phyloP scores from a whole-genome alignment of 371 early-diverging fungal species.

The Parasitella parasitica region DNA sequence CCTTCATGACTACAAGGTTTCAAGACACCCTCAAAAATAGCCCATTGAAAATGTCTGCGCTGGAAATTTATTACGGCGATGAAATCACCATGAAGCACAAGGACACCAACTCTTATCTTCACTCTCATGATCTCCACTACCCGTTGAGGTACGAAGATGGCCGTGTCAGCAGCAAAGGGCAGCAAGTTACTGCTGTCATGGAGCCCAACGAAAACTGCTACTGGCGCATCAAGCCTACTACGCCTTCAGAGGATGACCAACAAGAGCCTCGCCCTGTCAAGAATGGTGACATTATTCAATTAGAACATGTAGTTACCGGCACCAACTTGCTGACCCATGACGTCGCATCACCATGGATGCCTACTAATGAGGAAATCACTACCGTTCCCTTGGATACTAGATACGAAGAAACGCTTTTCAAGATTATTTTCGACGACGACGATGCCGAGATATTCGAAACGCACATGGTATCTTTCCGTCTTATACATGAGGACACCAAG shows the following conservation, averaged over 20 bases:
- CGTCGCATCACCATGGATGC: conserved; percentile 94
- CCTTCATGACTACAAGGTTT: conserved; percentile 88
- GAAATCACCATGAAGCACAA: conserved; percentile 79
- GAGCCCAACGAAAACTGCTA: conserved; percentile 71
- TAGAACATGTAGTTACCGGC: conserved; percentile 68
- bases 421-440: conserved; percentile 57
- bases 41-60: conserved; percentile 58
- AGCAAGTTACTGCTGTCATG: conserved; percentile 89
- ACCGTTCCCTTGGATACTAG: conserved; percentile 59
- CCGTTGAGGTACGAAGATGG: conserved; percentile 93
- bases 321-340: conserved; percentile 90
- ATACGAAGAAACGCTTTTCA: conserved; percentile 69
- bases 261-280: conserved; percentile 39
- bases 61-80: conserved; percentile 79
- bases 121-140: conserved; percentile 81
- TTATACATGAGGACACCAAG: conserved; percentile 79
- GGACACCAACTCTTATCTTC: conserved; percentile 74
- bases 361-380: conserved; percentile 97
- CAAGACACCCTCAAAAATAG: conserved; percentile 88
- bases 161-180: conserved; percentile 88
- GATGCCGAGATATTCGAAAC: conserved; percentile 52
- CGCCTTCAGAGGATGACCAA: conserved; percentile 22
- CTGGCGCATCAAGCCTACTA: conserved; percentile 79
- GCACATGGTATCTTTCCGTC: conserved; percentile 57
- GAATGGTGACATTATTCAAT: conserved; percentile 67